Evolutionary conservation across 2,329 filamentous ascomycete genomes (phyloP).

Genomic region (Penicillium capsulatum): DNA sequence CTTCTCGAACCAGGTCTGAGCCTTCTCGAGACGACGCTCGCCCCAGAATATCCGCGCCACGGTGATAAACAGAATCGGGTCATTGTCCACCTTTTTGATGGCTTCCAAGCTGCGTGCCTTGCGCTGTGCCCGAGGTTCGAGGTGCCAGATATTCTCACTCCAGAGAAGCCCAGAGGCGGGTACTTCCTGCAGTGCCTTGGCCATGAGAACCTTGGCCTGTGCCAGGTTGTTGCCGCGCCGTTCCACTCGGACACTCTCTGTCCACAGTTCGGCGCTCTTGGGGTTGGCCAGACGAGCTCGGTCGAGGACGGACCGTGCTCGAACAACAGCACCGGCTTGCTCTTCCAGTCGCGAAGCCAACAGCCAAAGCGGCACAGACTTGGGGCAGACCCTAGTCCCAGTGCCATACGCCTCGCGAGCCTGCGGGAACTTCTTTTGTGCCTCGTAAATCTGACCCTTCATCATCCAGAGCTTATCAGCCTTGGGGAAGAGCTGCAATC

Average conservation of each 20-base stretch:
- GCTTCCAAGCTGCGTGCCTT: slow-evolving; percentile 89
- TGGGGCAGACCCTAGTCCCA: slow-evolving; percentile 80
- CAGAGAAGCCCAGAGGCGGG: slow-evolving; percentile 83
- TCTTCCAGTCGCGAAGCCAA: slow-evolving; percentile 87
- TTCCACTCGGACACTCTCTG: slow-evolving; percentile 90
- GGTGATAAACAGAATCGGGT: slow-evolving; percentile 81
- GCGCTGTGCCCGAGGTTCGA: slow-evolving; percentile 85
- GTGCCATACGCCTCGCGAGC: slow-evolving; percentile 86
- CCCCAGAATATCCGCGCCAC: slow-evolving; percentile 95
- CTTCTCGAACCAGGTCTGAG: slow-evolving; percentile 96
- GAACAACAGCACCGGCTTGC: slow-evolving; percentile 74
- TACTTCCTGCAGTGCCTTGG: slow-evolving; percentile 84
- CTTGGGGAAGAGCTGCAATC: slow-evolving; percentile 77
- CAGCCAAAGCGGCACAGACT: slow-evolving; percentile 83
- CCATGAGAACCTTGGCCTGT: slow-evolving; percentile 90
- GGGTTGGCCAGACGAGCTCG: slow-evolving; percentile 82
- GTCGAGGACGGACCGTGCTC: slow-evolving; percentile 90
- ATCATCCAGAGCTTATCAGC: slow-evolving; percentile 95
- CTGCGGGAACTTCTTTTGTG: slow-evolving; percentile 70
- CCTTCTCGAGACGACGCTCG: slow-evolving; percentile 87
- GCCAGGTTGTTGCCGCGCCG: slow-evolving; percentile 75
- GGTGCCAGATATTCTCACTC: slow-evolving; percentile 92
- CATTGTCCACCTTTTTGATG: slow-evolving; percentile 94
- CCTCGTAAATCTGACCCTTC: slow-evolving; percentile 96
- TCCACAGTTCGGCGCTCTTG: slow-evolving; percentile 80